Conservation (phyloP, 768 basidiomycete species). For the Naganishia antarctica region DNA sequence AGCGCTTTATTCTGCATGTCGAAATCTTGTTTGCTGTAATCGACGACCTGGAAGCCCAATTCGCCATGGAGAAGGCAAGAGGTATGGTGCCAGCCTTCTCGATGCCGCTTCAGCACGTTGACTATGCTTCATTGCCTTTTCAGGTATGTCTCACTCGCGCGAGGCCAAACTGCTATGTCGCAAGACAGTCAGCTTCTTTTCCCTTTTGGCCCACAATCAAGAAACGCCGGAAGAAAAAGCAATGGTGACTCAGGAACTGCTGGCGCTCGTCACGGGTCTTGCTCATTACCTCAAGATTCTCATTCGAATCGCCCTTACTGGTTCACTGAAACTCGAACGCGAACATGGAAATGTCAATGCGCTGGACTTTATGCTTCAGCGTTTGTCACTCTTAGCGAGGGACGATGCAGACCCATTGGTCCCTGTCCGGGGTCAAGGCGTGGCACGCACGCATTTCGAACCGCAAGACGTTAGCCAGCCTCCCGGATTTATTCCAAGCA, state of each 20-base stretch:
- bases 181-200: conserved; percentile 97
- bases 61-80: conserved; percentile 70
- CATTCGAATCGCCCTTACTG: conserved; percentile 93
- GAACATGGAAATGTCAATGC: conserved; percentile 78
- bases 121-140: not conserved
- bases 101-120: conserved; percentile 28
- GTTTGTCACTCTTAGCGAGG: conserved; percentile 79
- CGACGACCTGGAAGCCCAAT: conserved; percentile 89
- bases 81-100: conserved; percentile 56
- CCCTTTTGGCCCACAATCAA: conserved; percentile 88
- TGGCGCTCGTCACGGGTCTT: conserved; percentile 95
- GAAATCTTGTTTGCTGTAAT: conserved; percentile 95
- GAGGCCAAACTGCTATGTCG: conserved; percentile 98
- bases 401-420: conserved; percentile 50
- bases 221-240: conserved; percentile 64
- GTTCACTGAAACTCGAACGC: conserved; percentile 88
- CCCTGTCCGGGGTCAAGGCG: conserved; percentile 33
- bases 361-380: conserved; percentile 83
- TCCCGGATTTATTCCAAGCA: conserved; percentile 62
- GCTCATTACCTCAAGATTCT: conserved; percentile 99
- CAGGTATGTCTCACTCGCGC: conserved; percentile 95
- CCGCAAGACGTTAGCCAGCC: conserved; percentile 36
- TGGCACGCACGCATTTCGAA: not conserved
- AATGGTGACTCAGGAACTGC: conserved; percentile 91
- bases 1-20: conserved; percentile 96